Evolutionary conservation across 345 rosid species (phyloP), one percentile per base, ranked within the genome.

Genomic region (Durio zibethinus): DNA sequence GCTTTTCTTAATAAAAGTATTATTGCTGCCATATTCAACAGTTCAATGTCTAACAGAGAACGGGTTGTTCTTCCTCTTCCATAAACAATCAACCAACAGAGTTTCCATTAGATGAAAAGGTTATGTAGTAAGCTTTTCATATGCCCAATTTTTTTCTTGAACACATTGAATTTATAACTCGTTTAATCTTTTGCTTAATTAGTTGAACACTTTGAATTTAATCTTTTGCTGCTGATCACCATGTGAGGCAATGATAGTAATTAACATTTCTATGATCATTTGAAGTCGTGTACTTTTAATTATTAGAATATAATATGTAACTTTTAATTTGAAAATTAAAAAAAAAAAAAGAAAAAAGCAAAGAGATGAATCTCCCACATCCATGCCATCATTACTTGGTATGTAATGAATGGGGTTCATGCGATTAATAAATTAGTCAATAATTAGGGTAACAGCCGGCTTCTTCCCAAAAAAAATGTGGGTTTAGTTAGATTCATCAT

Each of bases 351-450:
- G 5, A 0, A 54, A 54, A 20, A 54, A 54, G 1, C 60, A 56
- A 31, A 56, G 29, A 12, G 7, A 27, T 3, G 0, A 29, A 27
- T 4, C 25, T 9, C 36, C 54, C 74, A 48, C 23, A 18, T 18
- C 23, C 20, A 7, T 15, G 27, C 31, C 63, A 76, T 76, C 48
- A 65, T 76, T 65, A 65, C 70, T 15, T 31, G n/a, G n/a, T n/a
- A 10, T 6, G 42, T 71, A 18, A 29, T n/a, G 29, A 14, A 2
- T 21, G 14, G 60, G 7, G 40, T 18, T 21, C 50, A 76, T 50
- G 38, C 27, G 63, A 20, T 36, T 31, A 14, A 52, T 64, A 63
- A 76, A 76, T 35, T 63, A 76, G 8, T n/a, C 9, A 76, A 76
- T 76, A 23, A 76, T 63, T 62, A 31, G 35, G 61, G 33, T 67